phyloP scores from a whole-genome alignment of 805 yeast species.

The Candida easanensis region DNA sequence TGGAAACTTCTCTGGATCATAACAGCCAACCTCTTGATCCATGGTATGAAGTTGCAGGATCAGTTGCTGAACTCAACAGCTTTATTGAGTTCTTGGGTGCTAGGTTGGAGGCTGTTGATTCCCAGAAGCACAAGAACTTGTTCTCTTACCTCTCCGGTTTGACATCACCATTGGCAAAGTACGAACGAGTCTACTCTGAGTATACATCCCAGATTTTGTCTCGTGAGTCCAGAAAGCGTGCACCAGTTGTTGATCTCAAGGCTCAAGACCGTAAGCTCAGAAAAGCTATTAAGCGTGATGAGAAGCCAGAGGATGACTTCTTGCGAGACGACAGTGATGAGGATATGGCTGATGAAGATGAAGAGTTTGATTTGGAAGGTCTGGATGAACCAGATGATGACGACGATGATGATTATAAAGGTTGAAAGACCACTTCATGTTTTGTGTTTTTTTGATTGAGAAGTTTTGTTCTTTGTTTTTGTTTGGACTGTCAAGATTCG shows the following conservation, averaged over 20 bases:
- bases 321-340: constrained; percentile 19
- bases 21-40: constrained; percentile 15
- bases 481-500: too few relatives aligned
- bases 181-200: constrained; percentile 17
- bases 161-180: constrained; percentile 15
- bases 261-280: constrained; percentile 17
- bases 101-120: constrained; percentile 4
- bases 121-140: constrained; percentile 10
- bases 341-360: constrained; percentile 12
- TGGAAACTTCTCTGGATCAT: neutral
- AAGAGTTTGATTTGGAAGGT: constrained; percentile 4
- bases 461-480: neutral
- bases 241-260: constrained; percentile 15
- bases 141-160: constrained; percentile 15
- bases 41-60: constrained; percentile 28
- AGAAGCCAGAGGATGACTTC: constrained; percentile 13
- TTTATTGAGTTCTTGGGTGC: constrained; percentile 14
- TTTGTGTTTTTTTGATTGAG: neutral
- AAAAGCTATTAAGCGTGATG: constrained; percentile 12
- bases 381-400: constrained; percentile 17
- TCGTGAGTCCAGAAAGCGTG: constrained; percentile 23
- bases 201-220: constrained; percentile 10
- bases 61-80: constrained; percentile 10
- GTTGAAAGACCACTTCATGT: neutral
- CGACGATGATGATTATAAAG: constrained; percentile 17